phyloP scores from a whole-genome alignment of 2,329 filamentous ascomycete genomes.

The Fragosphaeria purpurea region DNA sequence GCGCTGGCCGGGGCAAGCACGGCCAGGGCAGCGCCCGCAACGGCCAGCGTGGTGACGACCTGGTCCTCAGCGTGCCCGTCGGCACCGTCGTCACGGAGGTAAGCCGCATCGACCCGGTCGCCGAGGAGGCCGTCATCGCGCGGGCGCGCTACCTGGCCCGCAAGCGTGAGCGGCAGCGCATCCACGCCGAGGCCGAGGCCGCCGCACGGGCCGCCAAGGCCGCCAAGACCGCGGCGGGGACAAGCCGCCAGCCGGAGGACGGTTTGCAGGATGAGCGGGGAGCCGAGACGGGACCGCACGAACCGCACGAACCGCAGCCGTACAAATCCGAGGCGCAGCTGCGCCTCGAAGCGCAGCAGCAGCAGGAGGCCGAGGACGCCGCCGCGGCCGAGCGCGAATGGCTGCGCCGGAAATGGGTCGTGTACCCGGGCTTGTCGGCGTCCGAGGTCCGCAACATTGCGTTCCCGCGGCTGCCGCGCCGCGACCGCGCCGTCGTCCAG shows the following conservation, averaged over 20 bases:
- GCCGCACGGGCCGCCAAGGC: background rate
- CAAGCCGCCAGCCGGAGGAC: background rate
- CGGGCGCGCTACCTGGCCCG: constrained; percentile 3
- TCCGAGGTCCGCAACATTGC: constrained; percentile 51
- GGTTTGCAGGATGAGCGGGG: no score
- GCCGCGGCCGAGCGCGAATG: constrained; percentile 33
- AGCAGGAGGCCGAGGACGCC: constrained; percentile 31
- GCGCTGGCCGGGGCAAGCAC: constrained; percentile 65
- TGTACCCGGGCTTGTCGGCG: constrained; percentile 69
- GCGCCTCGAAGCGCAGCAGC: constrained; percentile 30
- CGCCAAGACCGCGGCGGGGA: background rate
- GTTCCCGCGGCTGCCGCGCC: constrained; percentile 41
- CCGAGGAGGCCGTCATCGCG: constrained; percentile 45
- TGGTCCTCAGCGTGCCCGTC: constrained; percentile 82
- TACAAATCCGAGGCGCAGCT: constrained; percentile 18
- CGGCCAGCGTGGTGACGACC: constrained; percentile 74
- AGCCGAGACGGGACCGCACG: background rate
- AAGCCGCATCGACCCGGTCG: constrained; percentile 64
- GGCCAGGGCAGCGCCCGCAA: constrained; percentile 64
- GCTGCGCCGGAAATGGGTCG: constrained; percentile 65
- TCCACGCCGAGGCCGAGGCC: background rate
- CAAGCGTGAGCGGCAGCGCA: constrained; percentile 4
- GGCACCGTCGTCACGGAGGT: constrained; percentile 85
- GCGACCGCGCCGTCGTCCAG: constrained; percentile 51
- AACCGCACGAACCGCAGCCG: background rate